Evolutionary conservation across 371 early-diverging fungal species (phyloP).

Genomic region (Nematocida displodere): DNA sequence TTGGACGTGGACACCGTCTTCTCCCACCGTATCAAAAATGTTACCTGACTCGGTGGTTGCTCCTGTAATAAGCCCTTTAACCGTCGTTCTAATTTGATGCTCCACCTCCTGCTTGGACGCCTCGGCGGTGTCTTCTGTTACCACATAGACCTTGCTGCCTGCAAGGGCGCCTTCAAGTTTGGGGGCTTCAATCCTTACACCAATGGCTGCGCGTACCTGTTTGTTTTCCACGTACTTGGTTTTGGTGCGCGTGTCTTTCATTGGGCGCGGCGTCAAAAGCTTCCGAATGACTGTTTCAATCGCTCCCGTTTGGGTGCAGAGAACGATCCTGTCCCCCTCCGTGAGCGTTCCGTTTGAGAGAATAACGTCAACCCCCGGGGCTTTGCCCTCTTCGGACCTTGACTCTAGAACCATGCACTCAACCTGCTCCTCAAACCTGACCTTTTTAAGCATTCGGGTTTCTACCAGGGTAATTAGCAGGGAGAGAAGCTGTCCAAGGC

Average conservation of each 20-base stretch:
- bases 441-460: conserved; percentile 80
- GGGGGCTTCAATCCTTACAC: conserved; percentile 90
- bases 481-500: conserved; percentile 90
- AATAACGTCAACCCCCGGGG: conserved; percentile 95
- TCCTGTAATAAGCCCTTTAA: conserved; percentile 49
- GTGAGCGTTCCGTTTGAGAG: conserved; percentile 88
- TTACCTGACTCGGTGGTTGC: conserved; percentile 29
- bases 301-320: conserved; percentile 91
- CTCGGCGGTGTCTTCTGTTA: conserved; percentile 88
- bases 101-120: conserved; percentile 80
- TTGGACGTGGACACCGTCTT: conserved; percentile 88
- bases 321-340: conserved; percentile 90
- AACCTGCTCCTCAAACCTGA: conserved; percentile 86
- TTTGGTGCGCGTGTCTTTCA: conserved; percentile 86
- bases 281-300: conserved; percentile 87
- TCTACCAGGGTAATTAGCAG: conserved; percentile 84
- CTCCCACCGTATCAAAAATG: conserved; percentile 44
- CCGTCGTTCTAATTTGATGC: conserved; percentile 65
- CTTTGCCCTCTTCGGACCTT: conserved; percentile 97
- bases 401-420: conserved; percentile 98
- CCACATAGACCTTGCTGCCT: conserved; percentile 85
- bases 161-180: conserved; percentile 94
- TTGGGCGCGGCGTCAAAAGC: conserved; percentile 90
- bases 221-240: conserved; percentile 82
- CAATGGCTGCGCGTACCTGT: conserved; percentile 87